Evolutionary conservation across 345 rosid species (phyloP).

Genomic region (Cardamine chenopodiifolia): DNA sequence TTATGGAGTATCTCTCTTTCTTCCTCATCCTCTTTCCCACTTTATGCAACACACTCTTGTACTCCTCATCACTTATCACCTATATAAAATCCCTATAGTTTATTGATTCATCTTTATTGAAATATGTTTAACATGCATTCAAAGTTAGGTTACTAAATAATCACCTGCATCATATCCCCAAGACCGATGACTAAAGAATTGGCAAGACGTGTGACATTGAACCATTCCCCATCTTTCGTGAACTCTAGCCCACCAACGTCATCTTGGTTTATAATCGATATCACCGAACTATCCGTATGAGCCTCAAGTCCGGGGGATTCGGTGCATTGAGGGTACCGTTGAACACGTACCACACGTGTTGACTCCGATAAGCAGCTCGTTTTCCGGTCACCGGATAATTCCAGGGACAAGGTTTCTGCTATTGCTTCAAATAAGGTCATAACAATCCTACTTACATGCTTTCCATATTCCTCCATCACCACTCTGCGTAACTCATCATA

Average conservation of each 20-base stretch:
- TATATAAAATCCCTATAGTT: constrained; percentile 20
- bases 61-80: constrained; percentile 68
- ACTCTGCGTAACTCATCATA: constrained; percentile 37
- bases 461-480: constrained; percentile 62
- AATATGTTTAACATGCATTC: neutral
- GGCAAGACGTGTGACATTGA: constrained; percentile 49
- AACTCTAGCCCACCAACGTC: constrained; percentile 63
- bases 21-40: constrained; percentile 48
- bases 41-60: constrained; percentile 58
- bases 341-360: no score
- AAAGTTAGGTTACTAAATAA: neutral
- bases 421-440: no score
- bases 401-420: no score
- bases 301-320: no score
- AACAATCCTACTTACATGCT: constrained; percentile 52
- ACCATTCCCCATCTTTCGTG: constrained; percentile 58
- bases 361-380: no score
- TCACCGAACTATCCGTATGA: constrained; percentile 72
- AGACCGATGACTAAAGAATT: constrained; percentile 52
- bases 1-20: constrained; percentile 58
- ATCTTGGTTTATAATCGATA: constrained; percentile 61
- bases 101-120: neutral
- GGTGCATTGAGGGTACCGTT: no score
- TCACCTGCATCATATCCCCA: constrained; percentile 84
- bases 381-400: no score